A percentile compares a stretch with the other conserved stretches of the same genome.
These are phyloP conservation scores for Cryptococcus hybrid DNA, from an alignment of 1,284 basidiomycete species.

Conservation along the genomic window DNA sequence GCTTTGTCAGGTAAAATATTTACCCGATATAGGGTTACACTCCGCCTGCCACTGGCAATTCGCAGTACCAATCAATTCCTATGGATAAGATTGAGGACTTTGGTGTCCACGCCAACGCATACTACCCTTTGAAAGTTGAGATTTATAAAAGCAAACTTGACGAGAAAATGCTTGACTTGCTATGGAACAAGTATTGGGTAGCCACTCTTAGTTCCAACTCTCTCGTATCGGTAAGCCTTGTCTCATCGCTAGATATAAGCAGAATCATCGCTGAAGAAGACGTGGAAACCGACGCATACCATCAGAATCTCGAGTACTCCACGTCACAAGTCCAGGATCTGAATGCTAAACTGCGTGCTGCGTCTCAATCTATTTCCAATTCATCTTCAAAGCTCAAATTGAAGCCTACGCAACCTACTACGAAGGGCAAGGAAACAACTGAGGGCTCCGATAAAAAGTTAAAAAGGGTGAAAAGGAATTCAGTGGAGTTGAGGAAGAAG, in stretches of 20 bases:
- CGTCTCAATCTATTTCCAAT: conserved; percentile 20
- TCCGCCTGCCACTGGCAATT: conserved; percentile 67
- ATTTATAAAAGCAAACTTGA: conserved; percentile 92
- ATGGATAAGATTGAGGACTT: conserved; percentile 95
- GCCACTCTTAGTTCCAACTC: conserved; percentile 90
- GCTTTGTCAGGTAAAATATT: not conserved
- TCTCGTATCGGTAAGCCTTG: conserved; percentile 71
- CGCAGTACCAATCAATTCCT: conserved; percentile 88
- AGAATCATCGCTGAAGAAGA: not conserved
- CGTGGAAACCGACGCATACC: not conserved
- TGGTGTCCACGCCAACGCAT: conserved; percentile 95
- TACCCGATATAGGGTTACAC: conserved; percentile 63
- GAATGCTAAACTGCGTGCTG: conserved; percentile 69
- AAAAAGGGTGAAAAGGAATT: conserved; percentile 50
- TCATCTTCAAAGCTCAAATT: conserved; percentile 21
- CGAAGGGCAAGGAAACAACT: conserved; percentile 48
- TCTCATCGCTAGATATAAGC: not conserved
- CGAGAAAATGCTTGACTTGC: conserved; percentile 75
- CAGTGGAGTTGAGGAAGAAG: conserved; percentile 37
- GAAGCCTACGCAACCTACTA: conserved; percentile 44
- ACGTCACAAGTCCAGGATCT: conserved; percentile 86
- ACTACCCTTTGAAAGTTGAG: conserved; percentile 91
- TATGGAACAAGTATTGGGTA: conserved; percentile 99
- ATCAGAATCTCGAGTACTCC: conserved; percentile 86
- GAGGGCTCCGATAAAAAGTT: conserved; percentile 43